Evolutionary conservation across 2,329 filamentous ascomycete genomes (phyloP).

Genomic region (Colletotrichum costaricense): DNA sequence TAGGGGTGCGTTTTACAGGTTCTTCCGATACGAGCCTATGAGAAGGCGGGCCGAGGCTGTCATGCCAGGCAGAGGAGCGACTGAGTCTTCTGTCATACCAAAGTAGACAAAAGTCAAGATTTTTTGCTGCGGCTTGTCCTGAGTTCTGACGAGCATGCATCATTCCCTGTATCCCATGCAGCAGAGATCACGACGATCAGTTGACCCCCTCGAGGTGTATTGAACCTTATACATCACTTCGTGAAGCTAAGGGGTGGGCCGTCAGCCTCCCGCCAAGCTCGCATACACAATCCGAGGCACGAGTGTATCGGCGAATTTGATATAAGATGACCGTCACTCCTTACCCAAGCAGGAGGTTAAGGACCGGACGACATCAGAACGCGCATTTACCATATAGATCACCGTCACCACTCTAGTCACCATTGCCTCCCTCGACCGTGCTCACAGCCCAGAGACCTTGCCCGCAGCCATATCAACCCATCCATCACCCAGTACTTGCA

Average conservation of each 20-base stretch:
- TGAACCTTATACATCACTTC: background rate
- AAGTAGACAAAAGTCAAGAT: background rate
- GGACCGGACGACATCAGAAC: background rate
- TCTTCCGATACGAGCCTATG: background rate
- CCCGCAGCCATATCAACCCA: background rate
- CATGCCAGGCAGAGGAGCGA: background rate
- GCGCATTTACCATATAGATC: background rate
- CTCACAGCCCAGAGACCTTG: background rate
- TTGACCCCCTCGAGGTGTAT: background rate
- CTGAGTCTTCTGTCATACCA: background rate
- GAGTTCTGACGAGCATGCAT: background rate
- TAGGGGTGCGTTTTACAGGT: background rate
- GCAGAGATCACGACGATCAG: background rate
- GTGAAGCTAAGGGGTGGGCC: background rate
- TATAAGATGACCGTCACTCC: background rate
- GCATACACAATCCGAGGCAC: background rate
- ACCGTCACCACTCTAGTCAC: background rate
- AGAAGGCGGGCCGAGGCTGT: background rate
- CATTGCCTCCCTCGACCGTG: background rate
- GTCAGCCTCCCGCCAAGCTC: background rate
- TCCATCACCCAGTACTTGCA: no score
- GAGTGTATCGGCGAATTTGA: background rate
- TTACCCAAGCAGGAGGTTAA: background rate
- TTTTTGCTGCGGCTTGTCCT: background rate
- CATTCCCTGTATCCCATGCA: background rate